Evolutionary conservation across 2,329 filamentous ascomycete species (phyloP), one percentile per base, ranked within the genome.

Genomic region (Aspergillus intermedius): DNA sequence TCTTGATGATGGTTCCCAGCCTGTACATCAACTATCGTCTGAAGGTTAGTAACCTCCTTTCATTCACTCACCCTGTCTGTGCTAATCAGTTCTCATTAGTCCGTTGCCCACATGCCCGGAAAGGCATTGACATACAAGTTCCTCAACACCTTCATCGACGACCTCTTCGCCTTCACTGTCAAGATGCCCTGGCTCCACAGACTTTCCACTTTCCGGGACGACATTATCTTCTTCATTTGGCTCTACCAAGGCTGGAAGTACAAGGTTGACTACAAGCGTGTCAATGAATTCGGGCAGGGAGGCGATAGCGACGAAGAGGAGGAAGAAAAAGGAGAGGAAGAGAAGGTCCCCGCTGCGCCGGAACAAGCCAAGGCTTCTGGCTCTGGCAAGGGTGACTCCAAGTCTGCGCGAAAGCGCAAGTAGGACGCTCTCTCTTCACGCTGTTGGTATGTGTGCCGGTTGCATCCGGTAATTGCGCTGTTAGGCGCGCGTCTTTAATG

Each of bases 1-100:
- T 98, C 78, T 75, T 98, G 53, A 95, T 98, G 90, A 98, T 98
- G 93, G 87, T 98, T 7, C 93, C 93, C 12, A 87, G 84, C 51
- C 77, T 98, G 30, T 98, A 97, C 76, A 98, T 98, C 82, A 98
- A 98, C 79, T 98, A 98, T 77, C 85, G 91, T 10, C 82, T 98
- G 58, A 95, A 91, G 79, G 86, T 84, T 50, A 45, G 67, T 57
- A 17, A 25, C 17, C 42, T 30, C 43, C 25, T 30, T 30, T 30
- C 10, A 10, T 30, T 4, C 5, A 10, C 5, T 4, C 25, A 12
- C 10, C 10, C 1, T 30, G 4, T 10, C 25, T 1, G 7, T 30
- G 37, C 56, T 62, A 47, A 62, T 44, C 41, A 35, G 30, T 37
- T 52, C 28, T 42, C 46, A 22, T 9, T 51, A 82, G 68, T 79